These are phyloP conservation scores for Colletotrichum truncatum DNA, from an alignment of 2,329 filamentous ascomycete genomes.

Conservation along the genomic window DNA sequence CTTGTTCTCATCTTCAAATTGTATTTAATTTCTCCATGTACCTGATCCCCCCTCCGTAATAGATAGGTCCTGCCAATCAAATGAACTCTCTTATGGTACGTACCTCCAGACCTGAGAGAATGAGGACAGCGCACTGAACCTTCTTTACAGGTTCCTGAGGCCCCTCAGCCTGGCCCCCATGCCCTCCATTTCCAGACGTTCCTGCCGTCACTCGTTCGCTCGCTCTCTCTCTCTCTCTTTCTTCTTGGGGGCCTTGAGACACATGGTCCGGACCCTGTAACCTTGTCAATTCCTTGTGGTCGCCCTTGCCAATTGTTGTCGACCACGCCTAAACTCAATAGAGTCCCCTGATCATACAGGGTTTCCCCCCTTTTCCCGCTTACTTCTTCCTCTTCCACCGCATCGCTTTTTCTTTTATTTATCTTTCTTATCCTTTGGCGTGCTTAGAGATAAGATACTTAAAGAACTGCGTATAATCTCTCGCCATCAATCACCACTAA, in stretches of 20 bases:
- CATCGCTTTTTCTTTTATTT: background rate
- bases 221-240: no score
- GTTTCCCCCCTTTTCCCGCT: slow-evolving; percentile 12
- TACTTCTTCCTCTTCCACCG: background rate
- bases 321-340: background rate
- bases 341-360: background rate
- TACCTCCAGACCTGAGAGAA: no score
- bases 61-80: no score
- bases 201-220: no score
- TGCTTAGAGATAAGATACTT: background rate
- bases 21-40: no score
- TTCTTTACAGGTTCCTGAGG: no score
- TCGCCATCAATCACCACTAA: background rate
- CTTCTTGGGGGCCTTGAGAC: background rate
- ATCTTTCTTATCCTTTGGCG: background rate
- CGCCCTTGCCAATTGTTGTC: background rate
- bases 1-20: no score
- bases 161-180: no score
- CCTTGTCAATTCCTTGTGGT: background rate
- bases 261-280: background rate
- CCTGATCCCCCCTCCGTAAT: no score
- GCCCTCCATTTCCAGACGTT: no score
- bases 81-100: no score
- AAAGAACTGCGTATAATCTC: background rate
- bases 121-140: no score